Conservation (phyloP, 169 alveolate species). For the Cryptosporidium sp. region DNA sequence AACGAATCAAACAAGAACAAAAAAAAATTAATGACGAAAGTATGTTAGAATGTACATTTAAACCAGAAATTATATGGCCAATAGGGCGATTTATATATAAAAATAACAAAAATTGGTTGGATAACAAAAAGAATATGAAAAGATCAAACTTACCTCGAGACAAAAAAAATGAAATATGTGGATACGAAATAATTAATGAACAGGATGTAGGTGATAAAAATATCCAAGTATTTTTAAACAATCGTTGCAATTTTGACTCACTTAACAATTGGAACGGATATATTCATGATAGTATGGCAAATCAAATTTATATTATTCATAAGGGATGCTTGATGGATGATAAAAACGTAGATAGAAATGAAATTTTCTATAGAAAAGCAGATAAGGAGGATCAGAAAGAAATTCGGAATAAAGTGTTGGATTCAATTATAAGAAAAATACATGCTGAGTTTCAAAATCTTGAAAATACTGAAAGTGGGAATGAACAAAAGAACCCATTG, state of each 20-base stretch:
- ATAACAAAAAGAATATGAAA: neutral
- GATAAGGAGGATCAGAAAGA: slow-evolving; percentile 6
- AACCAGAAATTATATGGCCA: slow-evolving; percentile 70
- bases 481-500: neutral
- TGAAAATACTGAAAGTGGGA: slow-evolving; percentile 4
- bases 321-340: slow-evolving; percentile 14
- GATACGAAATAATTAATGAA: slow-evolving; percentile 31
- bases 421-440: slow-evolving; percentile 3
- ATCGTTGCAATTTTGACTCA: neutral
- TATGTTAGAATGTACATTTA: slow-evolving; percentile 26
- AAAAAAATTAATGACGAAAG: neutral
- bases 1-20: slow-evolving; percentile 23
- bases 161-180: slow-evolving; percentile 23
- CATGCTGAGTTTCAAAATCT: slow-evolving; percentile 5
- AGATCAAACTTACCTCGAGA: neutral
- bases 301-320: slow-evolving; percentile 40
- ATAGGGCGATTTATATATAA: neutral
- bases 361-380: slow-evolving; percentile 5
- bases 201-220: slow-evolving; percentile 1
- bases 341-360: neutral
- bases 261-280: slow-evolving; percentile 30
- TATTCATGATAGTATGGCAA: slow-evolving; percentile 18
- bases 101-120: slow-evolving; percentile 13
- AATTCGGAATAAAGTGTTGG: neutral
- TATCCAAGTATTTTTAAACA: neutral